phyloP scores from a whole-genome alignment of 352 stramenopile genomes.

The Globisporangium megalacanthum region DNA sequence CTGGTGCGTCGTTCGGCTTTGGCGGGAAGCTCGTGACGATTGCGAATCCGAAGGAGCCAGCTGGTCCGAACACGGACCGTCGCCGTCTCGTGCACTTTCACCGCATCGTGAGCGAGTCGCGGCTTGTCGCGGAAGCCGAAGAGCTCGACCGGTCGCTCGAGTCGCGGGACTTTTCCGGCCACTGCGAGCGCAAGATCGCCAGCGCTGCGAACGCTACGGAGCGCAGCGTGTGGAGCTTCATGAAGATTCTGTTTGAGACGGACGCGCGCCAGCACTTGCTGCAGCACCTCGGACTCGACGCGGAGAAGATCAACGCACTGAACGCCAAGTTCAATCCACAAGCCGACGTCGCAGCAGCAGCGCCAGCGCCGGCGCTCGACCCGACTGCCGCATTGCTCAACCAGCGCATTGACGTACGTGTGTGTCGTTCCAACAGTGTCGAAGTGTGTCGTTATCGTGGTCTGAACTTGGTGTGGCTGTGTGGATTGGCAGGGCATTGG shows the following conservation, averaged over 20 bases:
- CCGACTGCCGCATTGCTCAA: slow-evolving; percentile 46
- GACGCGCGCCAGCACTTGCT: slow-evolving; percentile 94
- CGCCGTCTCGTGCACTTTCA: slow-evolving; percentile 79
- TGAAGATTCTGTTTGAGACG: slow-evolving; percentile 94
- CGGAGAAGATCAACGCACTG: slow-evolving; percentile 86
- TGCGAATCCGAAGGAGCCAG: slow-evolving; percentile 54
- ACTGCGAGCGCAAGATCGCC: slow-evolving; percentile 90
- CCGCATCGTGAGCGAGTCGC: slow-evolving; percentile 68
- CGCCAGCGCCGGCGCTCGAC: slow-evolving; percentile 24
- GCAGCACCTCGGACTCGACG: slow-evolving; percentile 93
- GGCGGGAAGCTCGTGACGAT: slow-evolving; percentile 93
- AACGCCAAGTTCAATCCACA: slow-evolving; percentile 77
- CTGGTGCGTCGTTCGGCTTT: slow-evolving; percentile 95
- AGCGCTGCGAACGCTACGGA: slow-evolving; percentile 54
- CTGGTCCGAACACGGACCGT: slow-evolving; percentile 44
- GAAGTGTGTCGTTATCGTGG: slow-evolving; percentile 3
- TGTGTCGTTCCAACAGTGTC: not conserved
- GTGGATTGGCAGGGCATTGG: slow-evolving; percentile 36
- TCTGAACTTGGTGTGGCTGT: slow-evolving; percentile 10
- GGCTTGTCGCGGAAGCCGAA: slow-evolving; percentile 84
- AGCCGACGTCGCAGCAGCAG: slow-evolving; percentile 22
- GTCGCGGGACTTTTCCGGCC: slow-evolving; percentile 88
- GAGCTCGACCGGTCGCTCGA: slow-evolving; percentile 89
- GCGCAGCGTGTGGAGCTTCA: slow-evolving; percentile 87
- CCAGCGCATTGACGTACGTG: slow-evolving; percentile 71